Evolutionary conservation across 306 rosid genomes (phyloP), one percentile per base, ranked within the genome.

Genomic region (Lathyrus oleraceus): DNA sequence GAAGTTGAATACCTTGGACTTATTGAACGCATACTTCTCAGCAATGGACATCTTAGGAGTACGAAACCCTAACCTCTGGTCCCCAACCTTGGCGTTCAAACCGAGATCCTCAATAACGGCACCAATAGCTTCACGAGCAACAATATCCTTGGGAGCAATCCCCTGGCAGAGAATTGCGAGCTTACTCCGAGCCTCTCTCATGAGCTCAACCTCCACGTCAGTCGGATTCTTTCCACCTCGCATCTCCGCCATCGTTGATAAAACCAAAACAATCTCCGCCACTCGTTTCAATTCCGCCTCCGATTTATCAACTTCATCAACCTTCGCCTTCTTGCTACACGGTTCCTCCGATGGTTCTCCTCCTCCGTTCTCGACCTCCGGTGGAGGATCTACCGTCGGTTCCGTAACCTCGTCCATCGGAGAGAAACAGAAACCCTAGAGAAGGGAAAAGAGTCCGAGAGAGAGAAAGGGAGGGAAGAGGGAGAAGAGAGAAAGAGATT

Each of bases 261-360:
- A 53, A 19, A 84, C 97, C 67, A 94, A 53, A 57, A 94, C 92
- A 81, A 94, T 88, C 87, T 91, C 96, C 70, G 99, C 99, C 66
- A 94, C 97, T 72, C 91, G 78, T 88, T 79, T 89, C 60, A 88
- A 76, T 23, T 77, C 84, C 10, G 43, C 72, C n/a, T 39, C 69
- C 2, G n/a, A 23, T 15, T 21, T 35, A 3, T 9, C 17, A 20
- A 4, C 1, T 28, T 8, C 49, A 16, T 65, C 88, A 7, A 72
- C 49, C 73, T 83, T 87, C 4, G 91, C 74, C 85, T 73, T 91
- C 89, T 91, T 89, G 49, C 51, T 71, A 44, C 54, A 62, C 15
- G 62, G 87, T 35, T 78, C 68, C 19, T 61, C 86, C 58, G 27
- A 21, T 38, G 72, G 83, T 20, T 6, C 74, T 2, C 32, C 79